Conservation (phyloP, 192 early-diverging fungal genomes). For the Coemansia sp. region DNA sequence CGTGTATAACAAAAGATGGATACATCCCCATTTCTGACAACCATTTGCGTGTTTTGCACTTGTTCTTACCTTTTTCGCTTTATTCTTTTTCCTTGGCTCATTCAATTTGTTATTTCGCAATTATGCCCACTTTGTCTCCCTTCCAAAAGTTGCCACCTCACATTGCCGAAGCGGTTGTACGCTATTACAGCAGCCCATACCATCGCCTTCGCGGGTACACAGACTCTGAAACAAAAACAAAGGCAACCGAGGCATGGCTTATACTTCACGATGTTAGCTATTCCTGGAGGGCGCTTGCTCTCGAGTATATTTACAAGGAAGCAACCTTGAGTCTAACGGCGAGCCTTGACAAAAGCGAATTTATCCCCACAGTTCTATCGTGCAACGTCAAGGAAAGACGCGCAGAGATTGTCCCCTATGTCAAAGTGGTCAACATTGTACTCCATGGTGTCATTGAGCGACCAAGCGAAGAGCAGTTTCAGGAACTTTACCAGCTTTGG, state of each 20-base stretch:
- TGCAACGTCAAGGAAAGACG: too few relatives aligned
- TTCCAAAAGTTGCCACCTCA: background rate
- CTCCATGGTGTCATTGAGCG: background rate
- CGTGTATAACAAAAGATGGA: too few relatives aligned
- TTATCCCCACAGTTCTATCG: background rate
- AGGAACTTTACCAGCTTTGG: background rate
- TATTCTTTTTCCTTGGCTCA: too few relatives aligned
- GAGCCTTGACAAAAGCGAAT: background rate
- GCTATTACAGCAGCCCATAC: background rate
- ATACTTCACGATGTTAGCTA: too few relatives aligned
- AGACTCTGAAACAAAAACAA: background rate
- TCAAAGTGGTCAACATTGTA: background rate
- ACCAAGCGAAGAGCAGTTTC: background rate
- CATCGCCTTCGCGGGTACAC: background rate
- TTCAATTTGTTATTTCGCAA: too few relatives aligned
- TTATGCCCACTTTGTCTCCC: background rate
- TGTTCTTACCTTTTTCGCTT: too few relatives aligned
- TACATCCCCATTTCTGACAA: too few relatives aligned
- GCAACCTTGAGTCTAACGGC: conserved; percentile 9
- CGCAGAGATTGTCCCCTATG: background rate
- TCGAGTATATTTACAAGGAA: too few relatives aligned
- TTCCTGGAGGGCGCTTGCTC: too few relatives aligned
- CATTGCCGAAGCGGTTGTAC: background rate
- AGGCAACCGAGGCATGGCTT: too few relatives aligned
- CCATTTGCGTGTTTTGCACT: too few relatives aligned